Evolutionary conservation across 345 rosid species (phyloP), one percentile per base, ranked within the genome.

Genomic region (Populus tremula): DNA sequence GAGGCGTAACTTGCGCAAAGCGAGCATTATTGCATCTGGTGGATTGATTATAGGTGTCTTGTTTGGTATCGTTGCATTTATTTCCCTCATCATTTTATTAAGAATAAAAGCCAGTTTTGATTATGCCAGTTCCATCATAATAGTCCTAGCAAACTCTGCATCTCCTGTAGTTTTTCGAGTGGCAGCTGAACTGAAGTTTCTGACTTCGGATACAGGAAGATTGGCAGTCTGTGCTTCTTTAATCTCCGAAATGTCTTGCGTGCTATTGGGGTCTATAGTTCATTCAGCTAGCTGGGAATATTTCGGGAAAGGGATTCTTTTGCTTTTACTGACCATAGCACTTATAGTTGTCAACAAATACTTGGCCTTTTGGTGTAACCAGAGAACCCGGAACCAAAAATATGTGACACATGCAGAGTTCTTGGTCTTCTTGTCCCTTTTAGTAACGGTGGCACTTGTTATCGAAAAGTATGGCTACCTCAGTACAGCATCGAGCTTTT

Each of bases 131-230:
- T 71, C 81, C 10, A 31, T 86, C 67, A 82, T 90, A 39, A 69
- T 89, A 3, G 63, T 89, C 61, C 70, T 91, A 14, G 86, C 96
- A 4, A 92, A 90, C 82, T 74, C 97, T 2, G 92, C 93, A 65
- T 87, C 95, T 35, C 99, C 97, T 0, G 89, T 89, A 0, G 97
- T 89, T 45, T 70, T 88, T 56, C 90, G 96, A 10, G 35, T 91
- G 75, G 86, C 89, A 2, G 87, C 89, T 2, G 99, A 93, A 70
- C 77, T 90, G 71, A 93, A 91, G 82, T 88, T 88, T 10, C 90
- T 86, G 49, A 94, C 93, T 18, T 80, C 97, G 0, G 89, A 90
- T 11, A 61, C 89, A 5, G 98, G 99, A 47, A 85, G 97, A 61
- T 53, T 93, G 53, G 94, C 94, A 1, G 83, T 90, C 6, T 77